Evolutionary conservation across 139 green algal genomes (phyloP).

Genomic region (Micractinium conductrix): DNA sequence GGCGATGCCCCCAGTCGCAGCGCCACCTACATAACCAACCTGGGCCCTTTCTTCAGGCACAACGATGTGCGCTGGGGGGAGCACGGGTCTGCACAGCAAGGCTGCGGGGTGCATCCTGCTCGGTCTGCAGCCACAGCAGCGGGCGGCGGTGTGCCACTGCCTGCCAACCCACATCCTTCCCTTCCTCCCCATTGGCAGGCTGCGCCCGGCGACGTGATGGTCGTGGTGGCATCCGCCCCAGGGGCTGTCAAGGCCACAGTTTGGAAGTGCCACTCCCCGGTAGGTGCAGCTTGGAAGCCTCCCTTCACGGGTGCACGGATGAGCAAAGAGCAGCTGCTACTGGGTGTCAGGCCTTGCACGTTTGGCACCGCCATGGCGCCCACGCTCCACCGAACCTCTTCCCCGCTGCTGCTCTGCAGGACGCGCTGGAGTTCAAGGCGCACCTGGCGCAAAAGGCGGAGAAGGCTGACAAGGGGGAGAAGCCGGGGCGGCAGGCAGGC

Average conservation of each 20-base stretch:
- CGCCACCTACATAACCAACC: conserved; percentile 12
- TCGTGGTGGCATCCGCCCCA: conserved; percentile 9
- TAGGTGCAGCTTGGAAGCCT: too few relatives aligned
- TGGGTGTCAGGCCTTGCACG: too few relatives aligned
- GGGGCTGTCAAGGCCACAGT: conserved; percentile 2
- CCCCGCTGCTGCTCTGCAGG: not conserved
- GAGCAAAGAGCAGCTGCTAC: too few relatives aligned
- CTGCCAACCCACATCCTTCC: not conserved
- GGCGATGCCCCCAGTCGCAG: too few relatives aligned
- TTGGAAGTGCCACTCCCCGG: not conserved
- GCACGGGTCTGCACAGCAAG: not conserved
- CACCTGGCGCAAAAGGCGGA: not conserved
- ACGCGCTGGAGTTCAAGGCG: not conserved
- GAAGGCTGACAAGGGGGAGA: not conserved
- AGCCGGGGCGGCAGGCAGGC: not conserved
- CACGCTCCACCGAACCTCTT: too few relatives aligned
- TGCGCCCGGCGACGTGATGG: conserved; percentile 6
- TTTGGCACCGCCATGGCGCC: too few relatives aligned
- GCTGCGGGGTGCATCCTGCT: too few relatives aligned
- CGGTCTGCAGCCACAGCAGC: not conserved
- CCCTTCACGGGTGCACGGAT: too few relatives aligned
- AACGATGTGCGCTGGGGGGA: not conserved
- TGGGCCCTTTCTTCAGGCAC: conserved; percentile 12
- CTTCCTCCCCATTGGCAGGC: not conserved
- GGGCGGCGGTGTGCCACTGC: not conserved